Percentiles rank a stretch among this genome's conserved stretches.
Evolutionary conservation across 805 yeast species (phyloP).

Genomic region (Yamadazyma olivae): DNA sequence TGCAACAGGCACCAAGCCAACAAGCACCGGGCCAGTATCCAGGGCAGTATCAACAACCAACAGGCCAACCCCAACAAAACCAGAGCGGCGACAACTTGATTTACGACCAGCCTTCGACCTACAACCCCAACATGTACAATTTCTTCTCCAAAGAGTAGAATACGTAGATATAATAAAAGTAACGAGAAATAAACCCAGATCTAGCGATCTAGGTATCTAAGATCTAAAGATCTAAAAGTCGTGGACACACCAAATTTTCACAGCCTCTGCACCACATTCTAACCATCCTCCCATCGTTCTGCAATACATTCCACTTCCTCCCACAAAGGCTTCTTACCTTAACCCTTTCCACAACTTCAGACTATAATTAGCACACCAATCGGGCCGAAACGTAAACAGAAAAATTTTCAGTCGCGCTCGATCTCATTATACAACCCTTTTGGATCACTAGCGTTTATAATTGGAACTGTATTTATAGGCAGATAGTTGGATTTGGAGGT

Average conservation of each 20-base stretch:
- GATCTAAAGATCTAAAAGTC: no score
- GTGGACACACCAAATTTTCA: no score
- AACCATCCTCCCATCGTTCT: no score
- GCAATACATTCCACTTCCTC: no score
- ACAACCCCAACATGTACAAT: slow-evolving; percentile 46
- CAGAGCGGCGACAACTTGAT: slow-evolving; percentile 15
- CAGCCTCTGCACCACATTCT: no score
- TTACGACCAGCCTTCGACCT: slow-evolving; percentile 41
- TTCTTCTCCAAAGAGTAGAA: slow-evolving; percentile 28
- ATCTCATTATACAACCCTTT: neutral
- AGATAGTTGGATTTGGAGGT: no score
- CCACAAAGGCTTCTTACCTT: no score
- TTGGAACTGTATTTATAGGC: neutral
- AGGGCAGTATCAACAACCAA: neutral
- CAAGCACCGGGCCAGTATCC: no score
- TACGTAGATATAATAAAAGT: no score
- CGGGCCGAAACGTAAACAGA: slow-evolving; percentile 4
- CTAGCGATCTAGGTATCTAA: neutral
- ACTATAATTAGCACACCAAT: no score
- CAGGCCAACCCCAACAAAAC: slow-evolving; percentile 1
- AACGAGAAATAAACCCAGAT: neutral
- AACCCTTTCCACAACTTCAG: no score
- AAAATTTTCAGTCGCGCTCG: slow-evolving; percentile 3
- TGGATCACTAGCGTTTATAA: neutral
- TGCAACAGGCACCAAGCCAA: no score